A percentile compares a stretch with the other conserved stretches of the same genome.
phyloP scores from a whole-genome alignment of 2,329 filamentous ascomycete species.

The Epichloe amarillans region DNA sequence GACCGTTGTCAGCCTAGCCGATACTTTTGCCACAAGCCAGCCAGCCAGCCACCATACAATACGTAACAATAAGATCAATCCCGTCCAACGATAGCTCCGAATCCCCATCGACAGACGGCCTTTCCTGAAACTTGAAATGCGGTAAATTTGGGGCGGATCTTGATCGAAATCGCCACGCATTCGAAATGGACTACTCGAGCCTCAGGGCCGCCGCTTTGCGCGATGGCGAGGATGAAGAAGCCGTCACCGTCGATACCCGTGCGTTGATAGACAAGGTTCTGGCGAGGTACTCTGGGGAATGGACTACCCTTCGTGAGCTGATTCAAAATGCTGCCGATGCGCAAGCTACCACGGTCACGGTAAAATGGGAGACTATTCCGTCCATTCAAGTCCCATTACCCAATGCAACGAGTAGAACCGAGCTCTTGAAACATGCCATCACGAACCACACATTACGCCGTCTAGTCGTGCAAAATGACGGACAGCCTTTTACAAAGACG shows the following conservation, averaged over 20 bases:
- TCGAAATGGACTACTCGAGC: constrained; percentile 55
- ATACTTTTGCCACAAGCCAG: not conserved
- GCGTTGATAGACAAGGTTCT: constrained; percentile 96
- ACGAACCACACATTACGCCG: constrained; percentile 75
- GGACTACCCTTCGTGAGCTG: constrained; percentile 78
- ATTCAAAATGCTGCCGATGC: constrained; percentile 98
- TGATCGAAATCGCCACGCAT: not conserved
- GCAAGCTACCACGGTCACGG: constrained; percentile 74
- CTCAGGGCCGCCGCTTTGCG: constrained; percentile 78
- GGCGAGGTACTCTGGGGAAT: constrained; percentile 91
- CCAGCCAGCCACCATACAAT: not conserved
- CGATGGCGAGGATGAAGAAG: constrained; percentile 83
- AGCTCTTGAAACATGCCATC: constrained; percentile 69
- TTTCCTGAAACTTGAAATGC: not conserved
- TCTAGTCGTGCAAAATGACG: constrained; percentile 87
- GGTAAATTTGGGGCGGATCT: not conserved
- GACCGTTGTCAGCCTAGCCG: not conserved
- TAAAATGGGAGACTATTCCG: constrained; percentile 84
- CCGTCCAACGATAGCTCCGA: not conserved
- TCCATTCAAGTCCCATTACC: constrained; percentile 66
- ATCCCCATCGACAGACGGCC: not conserved
- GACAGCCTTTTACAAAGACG: constrained; percentile 71
- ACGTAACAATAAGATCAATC: not conserved
- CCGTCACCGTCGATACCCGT: constrained; percentile 93
- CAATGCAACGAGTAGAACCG: constrained; percentile 49